Conservation (phyloP, 176 grass and related monocot species). For the Oryza officinalis region DNA sequence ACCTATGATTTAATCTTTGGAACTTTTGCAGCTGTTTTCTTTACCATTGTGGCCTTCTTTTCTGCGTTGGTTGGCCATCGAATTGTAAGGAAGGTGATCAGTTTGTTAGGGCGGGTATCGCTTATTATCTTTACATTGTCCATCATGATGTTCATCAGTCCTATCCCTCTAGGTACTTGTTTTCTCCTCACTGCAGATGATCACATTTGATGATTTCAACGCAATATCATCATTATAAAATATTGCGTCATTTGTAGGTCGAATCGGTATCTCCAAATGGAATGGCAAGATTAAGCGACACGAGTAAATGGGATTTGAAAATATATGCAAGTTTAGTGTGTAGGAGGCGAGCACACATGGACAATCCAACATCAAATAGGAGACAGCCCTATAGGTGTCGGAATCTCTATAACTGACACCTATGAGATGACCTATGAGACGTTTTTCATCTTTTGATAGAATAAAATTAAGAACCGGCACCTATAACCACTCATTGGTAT, state of each 20-base stretch:
- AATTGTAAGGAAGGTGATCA: constrained; percentile 49
- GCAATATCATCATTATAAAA: neutral
- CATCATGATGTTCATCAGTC: constrained; percentile 64
- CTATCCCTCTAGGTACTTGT: constrained; percentile 53
- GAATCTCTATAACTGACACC: no score
- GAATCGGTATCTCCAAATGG: constrained; percentile 58
- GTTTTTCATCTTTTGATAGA: no score
- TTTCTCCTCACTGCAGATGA: neutral
- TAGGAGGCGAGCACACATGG: neutral
- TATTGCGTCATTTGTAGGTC: constrained; percentile 34
- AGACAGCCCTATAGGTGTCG: no score
- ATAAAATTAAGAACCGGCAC: no score
- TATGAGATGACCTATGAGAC: no score
- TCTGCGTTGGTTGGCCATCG: constrained; percentile 56
- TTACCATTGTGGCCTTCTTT: constrained; percentile 40
- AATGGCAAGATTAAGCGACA: constrained; percentile 44
- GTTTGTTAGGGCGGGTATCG: constrained; percentile 56
- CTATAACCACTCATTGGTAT: no score
- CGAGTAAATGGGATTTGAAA: constrained; percentile 77
- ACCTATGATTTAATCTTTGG: neutral
- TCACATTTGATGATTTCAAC: neutral
- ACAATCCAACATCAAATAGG: no score
- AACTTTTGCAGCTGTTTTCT: constrained; percentile 55
- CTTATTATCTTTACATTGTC: constrained; percentile 71
- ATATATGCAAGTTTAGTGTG: constrained; percentile 43